Evolutionary conservation across 2,329 filamentous ascomycete species (phyloP), one percentile per base, ranked within the genome.

Genomic region (Fusarium nisikadoi): DNA sequence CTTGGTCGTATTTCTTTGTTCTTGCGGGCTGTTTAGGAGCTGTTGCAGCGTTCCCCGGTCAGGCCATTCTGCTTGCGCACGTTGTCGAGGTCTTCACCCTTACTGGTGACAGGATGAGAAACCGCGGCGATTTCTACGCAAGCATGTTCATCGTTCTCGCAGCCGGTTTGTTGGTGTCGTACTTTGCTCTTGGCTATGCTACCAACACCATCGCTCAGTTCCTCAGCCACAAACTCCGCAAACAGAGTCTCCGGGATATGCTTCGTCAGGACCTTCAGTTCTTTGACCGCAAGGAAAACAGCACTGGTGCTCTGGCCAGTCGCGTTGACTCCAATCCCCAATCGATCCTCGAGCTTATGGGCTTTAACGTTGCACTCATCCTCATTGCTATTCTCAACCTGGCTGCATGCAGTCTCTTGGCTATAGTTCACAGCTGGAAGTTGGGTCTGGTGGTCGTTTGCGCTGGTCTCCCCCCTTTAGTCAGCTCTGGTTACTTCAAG

Each of bases 131-230:
- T 73, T 89, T 88, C 72, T 88, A 82, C 78, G 84, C 87, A 0
- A 79, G 84, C 56, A 89, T 89, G 86, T 89, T 89, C 68, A 84
- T 87, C 47, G 81, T 88, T 3, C 72, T 87, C 41, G 85, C 86
- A 6, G 79, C 81, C 7, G 85, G 81, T 6, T 80, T 81, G n/a
- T 78, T 86, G 2, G 50, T 86, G 2, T 79, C 81, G 14, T 89
- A 88, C 71, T 82, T 82, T 49, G 49, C 72, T 13, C 71, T 84
- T 39, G 83, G 83, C 4, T 82, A 75, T 62, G 49, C 76, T 4
- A 80, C 81, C 19, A 84, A 83, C 61, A 65, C 74, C 9, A 52
- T 77, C 25, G 72, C 75, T 29, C 80, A 81, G 64, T 74, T 72
- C 25, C 60, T 77, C 16, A 77, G 72, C 50, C 75, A 77, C 46